These are phyloP conservation scores for Zelonia costaricensis DNA, from an alignment of 208 protist genomes.

Conservation along the genomic window DNA sequence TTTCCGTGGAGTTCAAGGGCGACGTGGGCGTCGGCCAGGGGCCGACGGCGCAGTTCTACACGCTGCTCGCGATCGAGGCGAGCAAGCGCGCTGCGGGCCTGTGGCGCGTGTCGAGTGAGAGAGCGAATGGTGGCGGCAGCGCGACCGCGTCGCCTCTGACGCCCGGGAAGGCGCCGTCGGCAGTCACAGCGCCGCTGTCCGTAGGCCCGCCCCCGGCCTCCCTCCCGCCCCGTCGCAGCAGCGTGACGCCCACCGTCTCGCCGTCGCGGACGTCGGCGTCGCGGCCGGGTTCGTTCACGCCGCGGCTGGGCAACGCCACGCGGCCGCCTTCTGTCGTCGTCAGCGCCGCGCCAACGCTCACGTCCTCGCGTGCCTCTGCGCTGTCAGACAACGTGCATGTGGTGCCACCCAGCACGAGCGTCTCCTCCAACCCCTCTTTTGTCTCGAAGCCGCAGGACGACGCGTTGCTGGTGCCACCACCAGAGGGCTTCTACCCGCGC, in stretches of 20 bases:
- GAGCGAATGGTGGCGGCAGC: background rate
- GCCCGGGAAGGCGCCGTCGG: too few relatives aligned
- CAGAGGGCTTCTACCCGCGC: conserved; percentile 54
- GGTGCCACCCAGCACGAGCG: background rate
- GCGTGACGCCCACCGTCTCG: conserved; percentile 10
- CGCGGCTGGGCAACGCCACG: background rate
- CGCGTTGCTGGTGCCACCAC: conserved; percentile 19
- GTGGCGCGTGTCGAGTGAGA: conserved; percentile 43
- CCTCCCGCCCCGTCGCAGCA: conserved; percentile 23
- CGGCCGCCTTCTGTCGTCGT: background rate
- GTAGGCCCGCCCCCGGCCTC: conserved; percentile 2
- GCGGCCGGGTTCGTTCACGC: background rate
- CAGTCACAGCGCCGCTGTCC: background rate
- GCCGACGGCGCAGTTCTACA: conserved; percentile 92
- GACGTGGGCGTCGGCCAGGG: conserved; percentile 89
- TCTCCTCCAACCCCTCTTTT: conserved; percentile 3
- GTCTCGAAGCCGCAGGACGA: background rate
- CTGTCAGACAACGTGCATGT: conserved; percentile 7
- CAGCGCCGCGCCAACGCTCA: background rate
- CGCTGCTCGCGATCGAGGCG: conserved; percentile 66
- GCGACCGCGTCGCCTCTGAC: background rate
- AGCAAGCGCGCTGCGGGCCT: conserved; percentile 38
- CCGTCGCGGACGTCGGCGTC: conserved; percentile 2
- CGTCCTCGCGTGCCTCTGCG: background rate
- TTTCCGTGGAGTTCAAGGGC: conserved; percentile 89